Evolutionary conservation across 768 basidiomycete genomes (phyloP).

Genomic region (Chalciporus pseudorubinellus): DNA sequence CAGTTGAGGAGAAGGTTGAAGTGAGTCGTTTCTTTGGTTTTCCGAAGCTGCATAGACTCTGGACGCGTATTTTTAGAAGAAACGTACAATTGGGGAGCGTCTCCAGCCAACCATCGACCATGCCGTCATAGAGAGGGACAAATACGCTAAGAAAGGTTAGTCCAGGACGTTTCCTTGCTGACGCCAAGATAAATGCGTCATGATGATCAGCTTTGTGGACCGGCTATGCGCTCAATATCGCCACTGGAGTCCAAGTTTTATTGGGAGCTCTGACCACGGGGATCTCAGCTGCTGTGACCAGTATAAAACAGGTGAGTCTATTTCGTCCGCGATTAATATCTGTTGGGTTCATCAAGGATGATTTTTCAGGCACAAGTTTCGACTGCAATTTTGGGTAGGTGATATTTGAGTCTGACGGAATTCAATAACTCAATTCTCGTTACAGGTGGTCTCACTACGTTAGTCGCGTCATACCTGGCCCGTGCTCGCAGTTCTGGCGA

Average conservation of each 20-base stretch:
- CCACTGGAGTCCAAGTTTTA: slow-evolving; percentile 61
- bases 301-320: slow-evolving; percentile 39
- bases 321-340: no score
- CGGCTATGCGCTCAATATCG: slow-evolving; percentile 39
- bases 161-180: slow-evolving; percentile 6
- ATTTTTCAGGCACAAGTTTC: slow-evolving; percentile 34
- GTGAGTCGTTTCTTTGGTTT: slow-evolving; percentile 12
- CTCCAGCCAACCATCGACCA: slow-evolving; percentile 50
- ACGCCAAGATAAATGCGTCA: neutral
- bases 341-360: neutral
- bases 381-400: slow-evolving; percentile 40
- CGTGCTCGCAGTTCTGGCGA: slow-evolving; percentile 67
- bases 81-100: slow-evolving; percentile 48
- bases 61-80: slow-evolving; percentile 11
- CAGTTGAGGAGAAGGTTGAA: slow-evolving; percentile 16
- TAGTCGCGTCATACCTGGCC: slow-evolving; percentile 72
- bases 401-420: neutral
- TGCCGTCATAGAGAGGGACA: slow-evolving; percentile 46
- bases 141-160: slow-evolving; percentile 46
- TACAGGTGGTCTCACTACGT: slow-evolving; percentile 60
- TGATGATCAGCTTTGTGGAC: slow-evolving; percentile 30
- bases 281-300: slow-evolving; percentile 46
- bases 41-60: neutral
- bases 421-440: neutral
- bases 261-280: slow-evolving; percentile 69